Evolutionary conservation across 139 green algal genomes (phyloP).

Genomic region (Astrephomene gubernaculifera): DNA sequence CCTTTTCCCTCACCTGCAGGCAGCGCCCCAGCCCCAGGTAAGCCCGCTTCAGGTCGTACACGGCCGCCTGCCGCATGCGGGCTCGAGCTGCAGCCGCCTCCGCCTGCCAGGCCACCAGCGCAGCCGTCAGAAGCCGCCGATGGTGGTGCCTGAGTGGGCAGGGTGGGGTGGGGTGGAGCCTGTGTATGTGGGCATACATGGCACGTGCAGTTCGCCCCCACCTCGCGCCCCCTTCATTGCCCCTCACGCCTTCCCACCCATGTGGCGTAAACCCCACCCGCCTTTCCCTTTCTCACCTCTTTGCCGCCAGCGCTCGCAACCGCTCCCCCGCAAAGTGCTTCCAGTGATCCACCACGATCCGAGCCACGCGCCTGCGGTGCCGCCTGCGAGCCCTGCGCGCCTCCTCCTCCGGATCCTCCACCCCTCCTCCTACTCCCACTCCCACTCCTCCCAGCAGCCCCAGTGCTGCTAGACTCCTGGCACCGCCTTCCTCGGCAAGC

Average conservation of each 20-base stretch:
- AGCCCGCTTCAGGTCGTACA: constrained; percentile 27
- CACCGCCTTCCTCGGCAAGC: no score
- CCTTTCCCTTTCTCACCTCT: background rate
- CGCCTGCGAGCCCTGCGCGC: constrained; percentile 36
- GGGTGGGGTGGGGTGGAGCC: background rate
- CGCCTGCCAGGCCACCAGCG: constrained; percentile 22
- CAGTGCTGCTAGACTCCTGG: no score
- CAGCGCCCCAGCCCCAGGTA: constrained; percentile 31
- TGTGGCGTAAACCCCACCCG: no score
- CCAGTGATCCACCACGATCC: constrained; percentile 64
- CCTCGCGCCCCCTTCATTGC: background rate
- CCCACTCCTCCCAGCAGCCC: background rate
- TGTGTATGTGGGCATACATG: background rate
- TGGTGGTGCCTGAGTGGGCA: constrained; percentile 13
- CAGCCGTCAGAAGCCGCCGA: constrained; percentile 36
- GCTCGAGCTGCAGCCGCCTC: background rate
- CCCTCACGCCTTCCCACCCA: background rate
- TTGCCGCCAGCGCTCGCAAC: constrained; percentile 40
- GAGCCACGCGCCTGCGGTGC: constrained; percentile 55
- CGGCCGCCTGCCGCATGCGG: constrained; percentile 15
- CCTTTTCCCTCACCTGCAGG: constrained; percentile 38
- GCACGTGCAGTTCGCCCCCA: background rate
- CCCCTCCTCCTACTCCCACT: background rate
- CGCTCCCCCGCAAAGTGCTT: constrained; percentile 48
- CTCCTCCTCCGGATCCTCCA: constrained; percentile 27